Conservation (phyloP, 345 rosid species). For the Citrus sinensis region DNA sequence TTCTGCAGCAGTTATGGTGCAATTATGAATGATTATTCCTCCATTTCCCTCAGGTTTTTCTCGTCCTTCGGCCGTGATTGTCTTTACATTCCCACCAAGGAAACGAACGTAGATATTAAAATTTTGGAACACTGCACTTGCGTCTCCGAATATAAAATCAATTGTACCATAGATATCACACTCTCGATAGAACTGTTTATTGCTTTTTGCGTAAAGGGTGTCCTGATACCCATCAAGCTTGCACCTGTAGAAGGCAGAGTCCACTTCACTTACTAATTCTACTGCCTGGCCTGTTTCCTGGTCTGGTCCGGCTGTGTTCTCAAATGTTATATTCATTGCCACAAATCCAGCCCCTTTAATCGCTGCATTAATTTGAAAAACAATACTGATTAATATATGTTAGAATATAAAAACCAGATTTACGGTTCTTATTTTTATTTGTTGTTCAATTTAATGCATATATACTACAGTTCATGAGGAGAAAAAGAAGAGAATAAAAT, state of each 20-base stretch:
- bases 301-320: too few relatives aligned
- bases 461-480: too few relatives aligned
- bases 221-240: slow-evolving; percentile 28
- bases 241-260: slow-evolving; percentile 5
- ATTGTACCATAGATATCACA: slow-evolving; percentile 3
- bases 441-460: too few relatives aligned
- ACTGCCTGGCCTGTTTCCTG: too few relatives aligned
- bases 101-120: slow-evolving; percentile 21
- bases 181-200: slow-evolving; percentile 29
- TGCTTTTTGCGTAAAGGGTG: slow-evolving; percentile 21
- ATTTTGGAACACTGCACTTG: slow-evolving; percentile 30
- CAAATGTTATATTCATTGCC: too few relatives aligned
- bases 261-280: too few relatives aligned
- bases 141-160: slow-evolving; percentile 38
- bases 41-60: background rate
- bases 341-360: too few relatives aligned
- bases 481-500: too few relatives aligned
- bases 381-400: too few relatives aligned
- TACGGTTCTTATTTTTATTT: too few relatives aligned
- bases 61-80: slow-evolving; percentile 26
- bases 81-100: slow-evolving; percentile 13
- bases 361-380: too few relatives aligned
- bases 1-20: slow-evolving; percentile 16
- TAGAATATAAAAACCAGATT: too few relatives aligned
- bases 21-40: slow-evolving; percentile 28